phyloP scores from a whole-genome alignment of 345 rosid species.

The Lumnitzera littorea region DNA sequence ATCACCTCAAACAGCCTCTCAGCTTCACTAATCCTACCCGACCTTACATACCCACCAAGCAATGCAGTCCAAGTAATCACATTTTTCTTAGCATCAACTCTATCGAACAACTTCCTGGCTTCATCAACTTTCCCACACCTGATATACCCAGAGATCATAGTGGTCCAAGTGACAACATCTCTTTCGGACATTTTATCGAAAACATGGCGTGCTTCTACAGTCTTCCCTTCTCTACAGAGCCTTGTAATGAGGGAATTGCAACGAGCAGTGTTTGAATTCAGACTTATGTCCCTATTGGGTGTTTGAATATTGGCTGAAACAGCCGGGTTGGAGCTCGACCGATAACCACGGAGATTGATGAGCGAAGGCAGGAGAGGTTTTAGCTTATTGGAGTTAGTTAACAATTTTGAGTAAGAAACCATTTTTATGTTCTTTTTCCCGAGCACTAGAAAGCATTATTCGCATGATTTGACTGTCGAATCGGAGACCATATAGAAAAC shows the following conservation, averaged over 20 bases:
- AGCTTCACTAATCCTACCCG: constrained; percentile 37
- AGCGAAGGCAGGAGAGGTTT: background rate
- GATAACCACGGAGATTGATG: background rate
- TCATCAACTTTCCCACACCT: constrained; percentile 46
- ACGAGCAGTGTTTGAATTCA: constrained; percentile 24
- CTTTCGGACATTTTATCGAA: constrained; percentile 55
- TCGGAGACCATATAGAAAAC: too few relatives aligned
- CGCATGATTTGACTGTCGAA: too few relatives aligned
- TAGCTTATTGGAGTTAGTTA: too few relatives aligned
- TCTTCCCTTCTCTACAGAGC: constrained; percentile 36
- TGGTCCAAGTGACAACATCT: constrained; percentile 66
- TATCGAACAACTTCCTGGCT: constrained; percentile 50
- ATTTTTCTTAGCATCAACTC: constrained; percentile 46
- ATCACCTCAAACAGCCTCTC: constrained; percentile 52
- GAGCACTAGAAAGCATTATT: too few relatives aligned
- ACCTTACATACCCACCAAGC: constrained; percentile 51
- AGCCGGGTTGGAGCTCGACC: background rate
- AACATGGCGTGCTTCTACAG: constrained; percentile 45
- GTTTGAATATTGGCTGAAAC: constrained; percentile 7
- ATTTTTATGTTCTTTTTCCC: too few relatives aligned
- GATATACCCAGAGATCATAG: constrained; percentile 50
- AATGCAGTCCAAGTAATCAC: constrained; percentile 78
- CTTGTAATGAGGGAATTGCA: constrained; percentile 42
- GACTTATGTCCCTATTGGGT: constrained; percentile 16
- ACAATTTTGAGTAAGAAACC: too few relatives aligned